Percentiles rank a stretch among this genome's conserved stretches.
phyloP scores from a whole-genome alignment of 2,329 filamentous ascomycete genomes.

The Apiospora sp. region DNA sequence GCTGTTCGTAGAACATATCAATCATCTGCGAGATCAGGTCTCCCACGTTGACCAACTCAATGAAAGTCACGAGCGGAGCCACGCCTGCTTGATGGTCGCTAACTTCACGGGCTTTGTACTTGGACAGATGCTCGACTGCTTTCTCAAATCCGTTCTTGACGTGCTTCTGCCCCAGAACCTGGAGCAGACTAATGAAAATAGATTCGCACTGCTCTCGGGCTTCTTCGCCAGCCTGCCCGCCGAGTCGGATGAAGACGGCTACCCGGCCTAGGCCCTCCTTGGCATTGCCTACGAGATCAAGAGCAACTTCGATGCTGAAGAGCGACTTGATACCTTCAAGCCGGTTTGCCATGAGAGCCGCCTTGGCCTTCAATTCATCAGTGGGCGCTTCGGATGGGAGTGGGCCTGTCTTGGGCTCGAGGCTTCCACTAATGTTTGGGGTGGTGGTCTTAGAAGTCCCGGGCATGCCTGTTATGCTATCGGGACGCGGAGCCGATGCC shows the following conservation, averaged over 20 bases:
- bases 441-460: conserved; percentile 58
- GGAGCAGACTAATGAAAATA: conserved; percentile 86
- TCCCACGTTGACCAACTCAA: conserved; percentile 97
- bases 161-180: conserved; percentile 84
- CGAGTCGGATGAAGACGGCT: conserved; percentile 81
- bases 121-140: conserved; percentile 87
- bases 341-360: conserved; percentile 94
- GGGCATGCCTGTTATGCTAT: conserved; percentile 41
- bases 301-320: conserved; percentile 94
- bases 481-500: conserved; percentile 35
- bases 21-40: conserved; percentile 99
- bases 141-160: conserved; percentile 94
- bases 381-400: conserved; percentile 76
- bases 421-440: conserved; percentile 49
- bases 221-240: conserved; percentile 81
- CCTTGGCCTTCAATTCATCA: conserved; percentile 92
- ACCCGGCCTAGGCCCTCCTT: conserved; percentile 88
- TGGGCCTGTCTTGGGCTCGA: conserved; percentile 51
- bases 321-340: conserved; percentile 94
- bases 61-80: conserved; percentile 90
- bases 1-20: conserved; percentile 97
- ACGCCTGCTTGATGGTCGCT: conserved; percentile 78
- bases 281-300: conserved; percentile 87
- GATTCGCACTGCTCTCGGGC: conserved; percentile 87
- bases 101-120: conserved; percentile 88